Evolutionary conservation across 805 yeast species (phyloP), one percentile per base, ranked within the genome.

Genomic region (Danielia oregonensis): DNA sequence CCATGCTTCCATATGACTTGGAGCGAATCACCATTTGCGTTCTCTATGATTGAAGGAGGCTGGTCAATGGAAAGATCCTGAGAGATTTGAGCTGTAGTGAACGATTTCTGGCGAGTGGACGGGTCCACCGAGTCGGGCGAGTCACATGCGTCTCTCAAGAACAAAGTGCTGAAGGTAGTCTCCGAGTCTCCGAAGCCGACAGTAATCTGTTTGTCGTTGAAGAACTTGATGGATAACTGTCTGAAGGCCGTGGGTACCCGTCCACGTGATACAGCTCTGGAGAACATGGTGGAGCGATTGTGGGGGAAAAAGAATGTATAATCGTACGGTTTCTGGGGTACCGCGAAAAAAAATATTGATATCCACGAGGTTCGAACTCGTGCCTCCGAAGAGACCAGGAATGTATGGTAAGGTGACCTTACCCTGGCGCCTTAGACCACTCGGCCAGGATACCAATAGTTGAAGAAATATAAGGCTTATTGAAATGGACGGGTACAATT

Each of bases 91-190:
- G 76, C 79, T 0, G 88, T 79, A n/a, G 82, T 72, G 55, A 81
- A 79, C 18, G 70, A 50, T 51, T 81, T 83, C 50, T 83, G 89
- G 13, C 71, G 70, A 0, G 85, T 70, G 17, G 56, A 50, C 3
- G 65, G 59, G 43, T 84, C 85, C 4, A 80, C 65, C 0, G 84
- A 75, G 8, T 47, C 39, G 1, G 59, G 43, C 10, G 74, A 59
- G 4, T 55, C 50, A 30, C 86, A 79, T 0, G 86, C 68, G 48
- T 84, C 94, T 49, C 91, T 68, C 13, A 85, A 61, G 45, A 84
- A 82, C 1, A 72, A 57, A 32, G 72, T 76, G 45, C 63, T 70
- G 53, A 63, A 74, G 18, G 63, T 54, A 8, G 54, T 43, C 15
- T 47, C 41, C 6, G 44, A 40, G 14, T 44, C 36, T 19, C 43